Percentiles rank a stretch among this genome's conserved stretches.
These are phyloP conservation scores for Vaccinium myrtillus DNA, from an alignment of 148 eudicot species.

Conservation along the genomic window DNA sequence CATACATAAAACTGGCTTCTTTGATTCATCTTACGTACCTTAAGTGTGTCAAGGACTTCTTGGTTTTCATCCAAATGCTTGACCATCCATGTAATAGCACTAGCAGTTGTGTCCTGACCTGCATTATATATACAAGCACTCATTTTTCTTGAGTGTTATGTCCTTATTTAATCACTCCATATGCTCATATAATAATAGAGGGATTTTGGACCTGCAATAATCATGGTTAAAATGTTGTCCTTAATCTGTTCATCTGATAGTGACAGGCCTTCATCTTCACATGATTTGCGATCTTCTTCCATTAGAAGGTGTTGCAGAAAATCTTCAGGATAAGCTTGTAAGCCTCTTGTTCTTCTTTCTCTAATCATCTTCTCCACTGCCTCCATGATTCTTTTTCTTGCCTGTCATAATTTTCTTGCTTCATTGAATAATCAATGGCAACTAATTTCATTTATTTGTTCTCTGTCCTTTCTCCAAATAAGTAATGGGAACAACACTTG, in stretches of 20 bases:
- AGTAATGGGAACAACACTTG: too few species aligned
- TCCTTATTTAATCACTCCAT: too few species aligned
- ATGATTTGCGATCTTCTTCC: slow-evolving; percentile 2
- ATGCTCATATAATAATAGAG: background rate
- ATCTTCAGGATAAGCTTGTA: slow-evolving; percentile 19
- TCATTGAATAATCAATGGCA: background rate
- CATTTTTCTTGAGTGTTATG: background rate
- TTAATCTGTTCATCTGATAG: slow-evolving; percentile 43
- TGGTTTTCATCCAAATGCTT: slow-evolving; percentile 51
- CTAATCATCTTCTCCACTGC: slow-evolving; percentile 35
- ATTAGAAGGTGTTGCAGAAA: slow-evolving; percentile 31
- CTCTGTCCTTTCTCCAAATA: background rate
- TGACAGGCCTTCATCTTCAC: slow-evolving; percentile 9
- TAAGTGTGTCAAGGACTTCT: slow-evolving; percentile 31
- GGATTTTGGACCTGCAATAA: slow-evolving; percentile 42
- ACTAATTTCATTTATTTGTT: background rate
- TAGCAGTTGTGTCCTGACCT: slow-evolving; percentile 59
- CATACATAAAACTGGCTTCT: background rate
- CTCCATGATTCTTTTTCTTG: slow-evolving; percentile 45
- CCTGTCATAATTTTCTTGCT: slow-evolving; percentile 23
- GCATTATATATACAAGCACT: background rate
- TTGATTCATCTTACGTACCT: slow-evolving; percentile 18
- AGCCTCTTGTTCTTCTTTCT: slow-evolving; percentile 26
- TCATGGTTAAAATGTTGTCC: slow-evolving; percentile 60
- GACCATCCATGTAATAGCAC: slow-evolving; percentile 56